Base-by-base conservation (phyloP, 495 filamentous ascomycete genomes). In the Podospora pseudopauciseta region DNA sequence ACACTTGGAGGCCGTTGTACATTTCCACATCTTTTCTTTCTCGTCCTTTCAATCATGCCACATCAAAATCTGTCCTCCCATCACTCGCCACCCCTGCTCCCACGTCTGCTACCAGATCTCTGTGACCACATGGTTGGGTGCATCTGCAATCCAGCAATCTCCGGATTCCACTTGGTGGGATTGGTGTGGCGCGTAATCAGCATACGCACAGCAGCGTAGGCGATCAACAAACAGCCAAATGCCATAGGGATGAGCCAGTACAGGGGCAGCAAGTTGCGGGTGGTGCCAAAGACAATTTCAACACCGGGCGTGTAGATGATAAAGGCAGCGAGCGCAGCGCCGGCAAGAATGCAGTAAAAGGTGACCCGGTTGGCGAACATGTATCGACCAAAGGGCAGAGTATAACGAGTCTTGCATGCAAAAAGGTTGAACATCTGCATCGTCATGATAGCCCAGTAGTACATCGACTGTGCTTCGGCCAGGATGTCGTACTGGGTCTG, bases 371-470 rank as follows among this genome's bases (percentile, higher is more conserved):
- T 71, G 23, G 65, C 65, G 32, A 71, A 71, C 69, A 71, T 71
- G 69, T 71, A 71, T 30, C 63, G 27, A 13, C 69, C 69, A 30
- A 71, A 65, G 32, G 69, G 69, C 44, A 68, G 57, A 34, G 69
- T 71, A 19, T 65, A 23, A 4, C 69, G 65, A 23, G 69, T 66
- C 63, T 71, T 71, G 62, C 65, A 71, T 5, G 69, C 69, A 56
- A 71, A 71, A 2, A 71, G 57, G 49, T 71, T 71, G 66, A 71
- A 71, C 69, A 71, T 71, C 34, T 77, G 75, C 73, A 77, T 73
- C 19, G 75, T 77, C 75, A 77, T 77, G 64, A 77, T 68, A 53
- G 75, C 67, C 75, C 75, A 77, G 65, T 77, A 77, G 60, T 75
- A 77, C 71, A 77, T 73, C 4, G 69, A 72, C 63, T 77, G 75